Percentiles rank a stretch among this genome's conserved stretches.
Evolutionary conservation across 140 eudicot genomes (phyloP).

Genomic region (Erigeron philadelphicus): DNA sequence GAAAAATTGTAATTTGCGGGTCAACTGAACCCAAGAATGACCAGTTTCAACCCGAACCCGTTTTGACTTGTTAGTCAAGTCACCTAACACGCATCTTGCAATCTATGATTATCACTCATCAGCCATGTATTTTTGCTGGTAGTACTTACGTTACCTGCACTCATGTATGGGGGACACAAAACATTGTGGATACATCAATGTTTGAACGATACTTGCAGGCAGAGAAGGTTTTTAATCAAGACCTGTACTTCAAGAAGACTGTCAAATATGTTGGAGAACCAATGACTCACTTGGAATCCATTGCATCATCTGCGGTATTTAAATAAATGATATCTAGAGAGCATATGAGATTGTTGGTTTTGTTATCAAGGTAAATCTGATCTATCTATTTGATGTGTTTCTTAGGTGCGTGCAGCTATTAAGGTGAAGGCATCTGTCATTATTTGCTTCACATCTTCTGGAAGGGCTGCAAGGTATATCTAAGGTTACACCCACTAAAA

Average conservation of each 20-base stretch:
- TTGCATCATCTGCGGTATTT: slow-evolving; percentile 66
- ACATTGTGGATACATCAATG: not conserved
- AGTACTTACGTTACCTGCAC: not conserved
- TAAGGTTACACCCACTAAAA: not conserved
- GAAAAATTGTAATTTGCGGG: too few relatives aligned
- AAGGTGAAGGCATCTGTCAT: slow-evolving; percentile 80
- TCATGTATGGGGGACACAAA: not conserved
- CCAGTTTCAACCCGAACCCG: not conserved
- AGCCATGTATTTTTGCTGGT: not conserved
- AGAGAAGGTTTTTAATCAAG: slow-evolving; percentile 91
- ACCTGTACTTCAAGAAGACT: slow-evolving; percentile 78
- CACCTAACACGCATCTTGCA: not conserved
- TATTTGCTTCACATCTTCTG: slow-evolving; percentile 70
- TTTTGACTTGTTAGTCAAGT: not conserved
- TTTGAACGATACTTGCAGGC: slow-evolving; percentile 46
- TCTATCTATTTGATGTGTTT: slow-evolving; percentile 5
- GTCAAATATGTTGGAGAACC: slow-evolving; percentile 89
- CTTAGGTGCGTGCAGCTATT: slow-evolving; percentile 66
- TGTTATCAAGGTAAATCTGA: not conserved
- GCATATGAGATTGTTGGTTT: not conserved
- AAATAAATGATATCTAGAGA: not conserved
- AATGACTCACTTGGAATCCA: slow-evolving; percentile 81
- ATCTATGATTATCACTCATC: not conserved
- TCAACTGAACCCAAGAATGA: not conserved
- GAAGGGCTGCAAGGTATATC: slow-evolving; percentile 70